These are phyloP conservation scores for Suhomyces vadensis DNA, from an alignment of 805 yeast species.

Conservation along the genomic window DNA sequence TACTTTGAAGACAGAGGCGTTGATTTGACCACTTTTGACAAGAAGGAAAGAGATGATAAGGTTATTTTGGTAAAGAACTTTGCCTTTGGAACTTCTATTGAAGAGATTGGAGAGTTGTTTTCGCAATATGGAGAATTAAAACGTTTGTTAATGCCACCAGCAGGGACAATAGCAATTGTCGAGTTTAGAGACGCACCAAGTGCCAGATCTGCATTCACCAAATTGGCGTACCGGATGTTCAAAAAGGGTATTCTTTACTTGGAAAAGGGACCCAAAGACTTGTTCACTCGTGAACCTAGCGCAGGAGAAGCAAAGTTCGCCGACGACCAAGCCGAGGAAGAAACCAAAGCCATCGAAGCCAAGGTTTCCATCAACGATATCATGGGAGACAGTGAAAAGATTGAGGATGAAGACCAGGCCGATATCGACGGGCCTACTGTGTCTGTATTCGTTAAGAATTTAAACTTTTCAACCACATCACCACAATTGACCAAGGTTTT, in stretches of 20 bases:
- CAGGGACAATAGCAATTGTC: slow-evolving; percentile 92
- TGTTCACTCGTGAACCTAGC: slow-evolving; percentile 64
- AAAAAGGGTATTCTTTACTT: slow-evolving; percentile 84
- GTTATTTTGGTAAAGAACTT: slow-evolving; percentile 85
- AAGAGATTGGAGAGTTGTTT: slow-evolving; percentile 82
- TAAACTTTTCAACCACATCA: slow-evolving; percentile 78
- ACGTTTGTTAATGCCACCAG: slow-evolving; percentile 89
- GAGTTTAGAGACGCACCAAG: slow-evolving; percentile 81
- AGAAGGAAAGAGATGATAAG: slow-evolving; percentile 73
- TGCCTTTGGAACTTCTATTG: slow-evolving; percentile 80
- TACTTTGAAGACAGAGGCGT: slow-evolving; percentile 86
- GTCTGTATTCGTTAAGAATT: slow-evolving; percentile 87
- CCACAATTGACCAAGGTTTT: slow-evolving; percentile 59
- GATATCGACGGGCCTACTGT: slow-evolving; percentile 70
- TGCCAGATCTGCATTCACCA: slow-evolving; percentile 87
- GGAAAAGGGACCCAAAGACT: slow-evolving; percentile 89
- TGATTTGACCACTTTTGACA: slow-evolving; percentile 70
- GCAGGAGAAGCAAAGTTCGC: slow-evolving; percentile 26
- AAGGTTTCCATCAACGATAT: slow-evolving; percentile 48
- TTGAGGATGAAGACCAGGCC: slow-evolving; percentile 38
- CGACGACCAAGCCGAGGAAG: slow-evolving; percentile 20
- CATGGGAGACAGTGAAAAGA: slow-evolving; percentile 29
- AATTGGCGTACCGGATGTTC: slow-evolving; percentile 82
- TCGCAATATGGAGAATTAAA: slow-evolving; percentile 75
- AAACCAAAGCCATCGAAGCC: slow-evolving; percentile 42